Base-by-base conservation (phyloP, 345 rosid species). In the Linum lewisii region DNA sequence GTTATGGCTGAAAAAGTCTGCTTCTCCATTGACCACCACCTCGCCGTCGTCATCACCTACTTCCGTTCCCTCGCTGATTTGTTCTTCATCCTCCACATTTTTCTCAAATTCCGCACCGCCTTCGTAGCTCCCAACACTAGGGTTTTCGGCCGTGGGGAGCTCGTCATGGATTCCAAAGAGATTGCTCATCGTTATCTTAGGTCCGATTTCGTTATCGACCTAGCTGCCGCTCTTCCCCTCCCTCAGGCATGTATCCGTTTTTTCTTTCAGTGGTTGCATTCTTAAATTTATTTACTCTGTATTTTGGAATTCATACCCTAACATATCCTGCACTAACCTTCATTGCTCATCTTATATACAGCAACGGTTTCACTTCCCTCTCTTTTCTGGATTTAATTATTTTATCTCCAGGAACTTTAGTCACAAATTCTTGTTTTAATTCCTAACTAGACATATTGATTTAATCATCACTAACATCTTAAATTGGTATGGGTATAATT, bases 61-160 rank as follows among this genome's bases (percentile, higher is more conserved):
- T 82, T 83, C 32, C 79, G 96, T n/a, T 67, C 85, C 16, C 38
- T 82, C 2, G 77, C 85, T 6, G 97, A 93, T 70, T 24, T 82
- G 37, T 87, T 85, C 71, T 84, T 81, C 66, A 60, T 76, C 38
- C 51, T 87, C 24, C 95, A 87, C 59, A 81, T 93, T 18, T 0
- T 78, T 52, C 78, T 87, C 84, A 85, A 93, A 78, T 93, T 93
- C 49, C 76, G 96, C 62, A 93, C 96, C 0, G 95, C 88, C 1
- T 93, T 82, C 45, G 82, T 87, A 5, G 83, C 97, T 0, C 78
- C 95, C 14, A 87, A 71, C 51, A 85, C 95, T 21, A 67, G 88
- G 24, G 90, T 82, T 38, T 89, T 93, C 34, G 96, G 97, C 10
- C 79, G 86, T 0, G 96, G 97, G 5, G 99, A 89, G 68, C 84